Conservation (phyloP, 768 basidiomycete species). For the Royoungia palumana region DNA sequence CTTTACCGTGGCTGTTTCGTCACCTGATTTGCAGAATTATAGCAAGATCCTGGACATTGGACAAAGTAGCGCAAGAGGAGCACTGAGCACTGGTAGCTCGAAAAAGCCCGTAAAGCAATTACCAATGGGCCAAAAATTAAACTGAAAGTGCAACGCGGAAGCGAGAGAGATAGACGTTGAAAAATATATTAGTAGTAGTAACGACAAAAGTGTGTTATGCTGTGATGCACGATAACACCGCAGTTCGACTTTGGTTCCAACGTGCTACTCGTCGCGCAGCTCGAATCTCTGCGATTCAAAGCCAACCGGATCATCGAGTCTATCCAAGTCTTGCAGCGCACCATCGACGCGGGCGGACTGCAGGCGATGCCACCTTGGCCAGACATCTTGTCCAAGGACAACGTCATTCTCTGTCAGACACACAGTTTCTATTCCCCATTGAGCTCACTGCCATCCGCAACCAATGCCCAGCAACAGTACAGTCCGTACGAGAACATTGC, state of each 20-base stretch:
- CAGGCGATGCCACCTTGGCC: conserved; percentile 74
- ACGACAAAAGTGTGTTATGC: no score
- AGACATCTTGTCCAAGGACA: conserved; percentile 84
- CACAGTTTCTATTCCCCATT: conserved; percentile 71
- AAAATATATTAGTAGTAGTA: no score
- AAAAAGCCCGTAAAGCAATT: no score
- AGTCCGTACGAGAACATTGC: conserved; percentile 61
- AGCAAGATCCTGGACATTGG: no score
- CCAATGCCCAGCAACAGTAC: conserved; percentile 13
- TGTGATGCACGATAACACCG: no score
- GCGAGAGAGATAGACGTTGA: no score
- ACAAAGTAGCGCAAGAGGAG: no score
- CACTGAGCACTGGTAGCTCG: no score
- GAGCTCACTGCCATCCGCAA: conserved; percentile 34
- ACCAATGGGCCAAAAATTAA: no score
- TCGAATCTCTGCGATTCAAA: conserved; percentile 45
- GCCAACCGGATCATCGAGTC: conserved; percentile 68
- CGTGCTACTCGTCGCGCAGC: conserved; percentile 58
- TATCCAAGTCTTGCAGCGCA: conserved; percentile 56
- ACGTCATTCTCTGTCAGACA: conserved; percentile 76
- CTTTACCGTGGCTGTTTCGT: no score
- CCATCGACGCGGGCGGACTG: conserved; percentile 44
- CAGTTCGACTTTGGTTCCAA: conserved; percentile 26
- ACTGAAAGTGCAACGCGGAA: no score
- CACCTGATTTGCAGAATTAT: no score